A percentile compares a stretch with the other conserved stretches of the same genome.
Evolutionary conservation across 2,329 filamentous ascomycete genomes (phyloP).

Genomic region (Cytospora chrysosperma): DNA sequence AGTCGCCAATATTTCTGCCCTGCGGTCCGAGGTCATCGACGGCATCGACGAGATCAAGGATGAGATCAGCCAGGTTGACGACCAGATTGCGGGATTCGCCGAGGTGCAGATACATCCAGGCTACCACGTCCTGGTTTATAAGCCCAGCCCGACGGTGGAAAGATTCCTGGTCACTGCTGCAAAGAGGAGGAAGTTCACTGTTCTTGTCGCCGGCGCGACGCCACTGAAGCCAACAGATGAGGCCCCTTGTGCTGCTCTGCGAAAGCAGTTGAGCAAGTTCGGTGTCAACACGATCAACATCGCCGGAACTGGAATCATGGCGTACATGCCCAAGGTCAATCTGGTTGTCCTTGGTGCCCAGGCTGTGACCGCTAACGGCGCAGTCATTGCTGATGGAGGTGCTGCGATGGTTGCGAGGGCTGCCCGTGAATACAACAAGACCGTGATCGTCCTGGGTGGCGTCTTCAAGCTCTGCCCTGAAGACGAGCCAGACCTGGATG

Average conservation of each 20-base stretch:
- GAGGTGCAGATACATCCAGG: constrained; percentile 92
- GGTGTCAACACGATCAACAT: constrained; percentile 84
- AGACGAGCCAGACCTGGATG: constrained; percentile 79
- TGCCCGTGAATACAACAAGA: constrained; percentile 76
- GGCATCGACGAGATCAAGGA: constrained; percentile 96
- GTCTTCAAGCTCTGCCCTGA: constrained; percentile 94
- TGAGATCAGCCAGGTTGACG: constrained; percentile 88
- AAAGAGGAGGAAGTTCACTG: constrained; percentile 85
- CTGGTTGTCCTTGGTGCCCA: constrained; percentile 91
- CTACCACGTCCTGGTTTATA: constrained; percentile 88
- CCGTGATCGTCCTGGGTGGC: constrained; percentile 84
- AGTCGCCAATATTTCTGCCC: constrained; percentile 58
- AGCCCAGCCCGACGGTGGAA: constrained; percentile 82
- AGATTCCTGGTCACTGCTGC: constrained; percentile 87
- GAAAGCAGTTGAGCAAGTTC: constrained; percentile 73
- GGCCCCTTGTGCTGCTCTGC: constrained; percentile 55
- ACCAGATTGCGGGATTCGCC: constrained; percentile 85
- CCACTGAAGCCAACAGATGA: constrained; percentile 37
- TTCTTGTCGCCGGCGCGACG: constrained; percentile 74
- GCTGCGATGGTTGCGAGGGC: constrained; percentile 80
- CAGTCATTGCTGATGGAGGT: constrained; percentile 81
- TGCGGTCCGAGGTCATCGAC: constrained; percentile 88
- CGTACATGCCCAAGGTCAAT: constrained; percentile 92
- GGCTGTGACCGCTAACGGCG: constrained; percentile 84
- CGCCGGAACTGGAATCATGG: constrained; percentile 81